Evolutionary conservation across 2,329 filamentous ascomycete species (phyloP).

Genomic region (Chaetomiaceae sp.): DNA sequence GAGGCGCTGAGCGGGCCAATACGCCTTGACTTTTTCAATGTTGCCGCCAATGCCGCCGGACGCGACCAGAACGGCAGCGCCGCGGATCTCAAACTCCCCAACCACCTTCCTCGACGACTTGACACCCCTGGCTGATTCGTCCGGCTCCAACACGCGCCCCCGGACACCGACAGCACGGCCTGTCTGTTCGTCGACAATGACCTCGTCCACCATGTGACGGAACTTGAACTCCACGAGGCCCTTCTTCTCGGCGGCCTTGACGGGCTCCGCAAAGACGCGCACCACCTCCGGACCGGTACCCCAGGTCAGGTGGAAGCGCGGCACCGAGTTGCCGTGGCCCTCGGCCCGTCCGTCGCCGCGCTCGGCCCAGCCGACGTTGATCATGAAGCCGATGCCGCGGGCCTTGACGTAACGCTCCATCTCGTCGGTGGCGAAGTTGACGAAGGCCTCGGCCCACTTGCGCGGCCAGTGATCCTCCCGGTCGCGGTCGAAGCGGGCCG

Average conservation of each 20-base stretch:
- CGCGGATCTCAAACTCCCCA: conserved; percentile 47
- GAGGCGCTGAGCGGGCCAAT: conserved; percentile 52
- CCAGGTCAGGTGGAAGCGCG: conserved; percentile 58
- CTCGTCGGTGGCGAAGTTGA: conserved; percentile 53
- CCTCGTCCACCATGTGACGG: conserved; percentile 50
- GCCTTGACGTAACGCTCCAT: conserved; percentile 53
- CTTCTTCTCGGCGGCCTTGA: conserved; percentile 44
- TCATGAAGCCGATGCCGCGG: conserved; percentile 45
- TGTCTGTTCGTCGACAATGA: conserved; percentile 44
- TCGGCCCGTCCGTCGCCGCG: conserved; percentile 49
- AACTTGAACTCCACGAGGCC: conserved; percentile 51
- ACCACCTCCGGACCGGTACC: conserved; percentile 56
- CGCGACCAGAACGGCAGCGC: conserved; percentile 47
- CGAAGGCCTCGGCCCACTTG: conserved; percentile 58
- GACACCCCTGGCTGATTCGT: conserved; percentile 45
- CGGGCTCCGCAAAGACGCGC: conserved; percentile 50
- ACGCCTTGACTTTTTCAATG: conserved; percentile 51
- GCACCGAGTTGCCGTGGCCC: conserved; percentile 57
- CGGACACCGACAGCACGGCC: conserved; percentile 48
- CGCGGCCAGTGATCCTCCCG: conserved; percentile 52
- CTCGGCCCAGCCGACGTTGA: conserved; percentile 56
- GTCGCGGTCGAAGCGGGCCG: conserved; percentile 52
- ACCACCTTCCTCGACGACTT: conserved; percentile 43
- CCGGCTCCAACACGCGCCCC: conserved; percentile 47
- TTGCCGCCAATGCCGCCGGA: conserved; percentile 57